Evolutionary conservation across 495 filamentous ascomycete species (phyloP), one percentile per base, ranked within the genome.

Genomic region (Penicilliopsis zonata): DNA sequence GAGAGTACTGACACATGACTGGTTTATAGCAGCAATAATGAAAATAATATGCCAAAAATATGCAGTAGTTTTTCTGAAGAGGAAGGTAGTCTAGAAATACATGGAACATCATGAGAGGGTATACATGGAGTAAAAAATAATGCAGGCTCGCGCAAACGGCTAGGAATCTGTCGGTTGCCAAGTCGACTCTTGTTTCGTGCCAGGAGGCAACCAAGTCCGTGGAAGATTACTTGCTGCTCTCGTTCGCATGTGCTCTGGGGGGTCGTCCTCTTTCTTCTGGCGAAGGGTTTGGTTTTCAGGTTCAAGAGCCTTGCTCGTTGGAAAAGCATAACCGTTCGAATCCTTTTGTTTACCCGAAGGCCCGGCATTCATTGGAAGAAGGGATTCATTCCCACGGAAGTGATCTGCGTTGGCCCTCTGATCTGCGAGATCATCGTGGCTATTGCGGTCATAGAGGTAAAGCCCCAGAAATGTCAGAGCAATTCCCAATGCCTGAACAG

Each of bases 391-490:
- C 0, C 65, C 64, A 28, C 75, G 76, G 27, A 67, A 58, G 28
- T 74, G 67, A 34, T 73, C 64, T 4, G 64, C 43, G 30, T 72
- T 70, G 5, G 74, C 71, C 33, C 61, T 59, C 34, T 78, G 76
- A 43, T 96, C 86, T 20, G 82, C 83, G 48, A 83, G 81, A 42
- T 80, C 78, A 33, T 79, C 80, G 48, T 88, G 80, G 41, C 70
- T 81, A 20, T 86, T 94, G 28, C 92, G 77, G 55, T 99, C 92
- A 50, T 99, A 99, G 21, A 99, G 71, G 46, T 96, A 99, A 6
- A 99, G 68, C 0, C 90, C 90, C 25, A 94, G 40, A 49, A 95
- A 95, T 0, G 90, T 96, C 28, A 96, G 72, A 13, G 49, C 67
- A 46, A 99, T 94, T 14, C 90, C 90, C 28, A 79, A 59, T 6